These are phyloP conservation scores for Penicillium pancosmium DNA, from an alignment of 495 filamentous ascomycete species.

Conservation along the genomic window DNA sequence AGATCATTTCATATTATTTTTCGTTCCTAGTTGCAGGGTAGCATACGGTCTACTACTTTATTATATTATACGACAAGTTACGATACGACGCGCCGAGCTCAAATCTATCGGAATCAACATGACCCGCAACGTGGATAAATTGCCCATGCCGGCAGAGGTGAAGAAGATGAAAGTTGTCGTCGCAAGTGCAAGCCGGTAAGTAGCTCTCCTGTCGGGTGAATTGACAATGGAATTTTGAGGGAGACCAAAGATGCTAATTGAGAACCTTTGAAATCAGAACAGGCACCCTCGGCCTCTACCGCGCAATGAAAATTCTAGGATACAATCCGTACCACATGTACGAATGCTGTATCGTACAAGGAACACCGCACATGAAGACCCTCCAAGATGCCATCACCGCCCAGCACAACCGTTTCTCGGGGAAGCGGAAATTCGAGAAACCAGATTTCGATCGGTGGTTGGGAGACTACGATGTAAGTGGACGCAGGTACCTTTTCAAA, in stretches of 20 bases:
- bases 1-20: no score
- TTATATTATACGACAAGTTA: not conserved
- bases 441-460: conserved; percentile 27
- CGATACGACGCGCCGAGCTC: not conserved
- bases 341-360: conserved; percentile 14
- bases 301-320: conserved; percentile 27
- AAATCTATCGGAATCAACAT: conserved; percentile 6
- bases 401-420: conserved; percentile 20
- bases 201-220: not conserved
- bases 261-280: conserved; percentile 8
- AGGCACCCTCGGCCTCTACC: conserved; percentile 26
- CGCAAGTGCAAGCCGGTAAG: conserved; percentile 29
- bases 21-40: no score
- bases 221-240: no score
- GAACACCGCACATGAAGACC: conserved; percentile 19
- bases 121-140: conserved; percentile 21
- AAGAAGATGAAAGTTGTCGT: conserved; percentile 24
- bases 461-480: conserved; percentile 25
- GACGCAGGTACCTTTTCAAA: not conserved
- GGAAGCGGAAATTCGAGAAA: conserved; percentile 16
- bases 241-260: not conserved
- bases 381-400: conserved; percentile 23
- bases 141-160: conserved; percentile 12
- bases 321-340: conserved; percentile 27
- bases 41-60: not conserved